Evolutionary conservation across 331 rosid genomes (phyloP).

Genomic region (Telfairia occidentalis): DNA sequence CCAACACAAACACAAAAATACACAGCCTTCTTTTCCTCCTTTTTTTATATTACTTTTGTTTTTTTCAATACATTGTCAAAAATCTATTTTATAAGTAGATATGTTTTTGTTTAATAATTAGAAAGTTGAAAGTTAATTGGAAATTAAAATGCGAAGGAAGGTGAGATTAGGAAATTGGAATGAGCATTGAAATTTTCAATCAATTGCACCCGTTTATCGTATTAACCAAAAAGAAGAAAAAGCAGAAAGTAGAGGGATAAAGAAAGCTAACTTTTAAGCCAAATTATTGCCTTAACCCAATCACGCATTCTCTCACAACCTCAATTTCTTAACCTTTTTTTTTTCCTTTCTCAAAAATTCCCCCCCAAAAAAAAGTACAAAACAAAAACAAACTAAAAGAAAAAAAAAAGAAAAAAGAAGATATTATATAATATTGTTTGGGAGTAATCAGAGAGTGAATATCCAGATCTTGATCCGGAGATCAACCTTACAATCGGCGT

Average conservation of each 20-base stretch:
- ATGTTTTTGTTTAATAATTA: too few relatives aligned
- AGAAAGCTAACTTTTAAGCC: background rate
- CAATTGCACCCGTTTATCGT: background rate
- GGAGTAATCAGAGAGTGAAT: constrained; percentile 36
- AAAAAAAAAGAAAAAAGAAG: background rate
- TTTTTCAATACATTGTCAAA: too few relatives aligned
- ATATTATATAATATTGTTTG: background rate
- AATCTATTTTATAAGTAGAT: too few relatives aligned
- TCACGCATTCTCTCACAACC: background rate
- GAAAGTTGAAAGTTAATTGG: too few relatives aligned
- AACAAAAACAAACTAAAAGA: background rate
- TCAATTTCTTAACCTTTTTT: background rate
- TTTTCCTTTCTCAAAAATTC: background rate
- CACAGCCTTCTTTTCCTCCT: too few relatives aligned
- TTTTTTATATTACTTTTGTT: too few relatives aligned
- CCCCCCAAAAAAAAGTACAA: background rate
- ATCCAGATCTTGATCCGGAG: constrained; percentile 98
- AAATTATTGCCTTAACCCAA: background rate
- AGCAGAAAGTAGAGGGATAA: background rate
- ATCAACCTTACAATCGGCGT: constrained; percentile 74
- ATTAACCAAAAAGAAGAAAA: background rate
- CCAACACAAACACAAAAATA: background rate
- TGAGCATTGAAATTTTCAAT: background rate
- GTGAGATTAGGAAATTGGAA: background rate
- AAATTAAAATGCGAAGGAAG: too few relatives aligned